phyloP scores from a whole-genome alignment of 192 early-diverging fungal genomes.

The Coemansia sp. region DNA sequence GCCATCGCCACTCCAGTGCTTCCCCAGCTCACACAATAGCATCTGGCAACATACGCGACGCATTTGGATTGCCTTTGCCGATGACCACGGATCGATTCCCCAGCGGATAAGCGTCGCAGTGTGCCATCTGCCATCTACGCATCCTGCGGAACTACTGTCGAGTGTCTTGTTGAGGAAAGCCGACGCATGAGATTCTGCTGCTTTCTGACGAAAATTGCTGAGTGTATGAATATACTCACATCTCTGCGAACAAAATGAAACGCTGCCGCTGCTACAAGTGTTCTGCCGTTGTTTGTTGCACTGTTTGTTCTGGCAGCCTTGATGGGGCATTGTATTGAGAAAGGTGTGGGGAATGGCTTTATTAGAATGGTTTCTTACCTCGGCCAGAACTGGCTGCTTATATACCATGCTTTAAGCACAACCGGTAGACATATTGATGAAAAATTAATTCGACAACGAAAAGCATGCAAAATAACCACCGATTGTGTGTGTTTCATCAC shows the following conservation, averaged over 20 bases:
- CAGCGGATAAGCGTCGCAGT: conserved; percentile 30
- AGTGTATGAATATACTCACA: conserved; percentile 18
- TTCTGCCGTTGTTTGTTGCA: background rate
- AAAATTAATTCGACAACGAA: too few species aligned
- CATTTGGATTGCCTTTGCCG: conserved; percentile 18
- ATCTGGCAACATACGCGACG: conserved; percentile 11
- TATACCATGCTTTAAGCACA: too few species aligned
- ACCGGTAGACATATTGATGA: too few species aligned
- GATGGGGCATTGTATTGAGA: background rate
- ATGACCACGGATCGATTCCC: conserved; percentile 31
- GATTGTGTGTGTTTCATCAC: too few species aligned
- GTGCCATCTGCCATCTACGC: conserved; percentile 7
- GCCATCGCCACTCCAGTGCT: conserved; percentile 2
- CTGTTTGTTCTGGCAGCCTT: background rate
- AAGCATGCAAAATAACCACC: too few species aligned
- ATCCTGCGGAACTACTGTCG: background rate
- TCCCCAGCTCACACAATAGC: conserved; percentile 8
- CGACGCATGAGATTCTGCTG: background rate
- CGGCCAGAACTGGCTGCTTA: too few species aligned
- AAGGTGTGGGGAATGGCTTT: too few species aligned
- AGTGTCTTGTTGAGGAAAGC: background rate
- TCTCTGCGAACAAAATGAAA: conserved; percentile 16
- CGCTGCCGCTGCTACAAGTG: background rate
- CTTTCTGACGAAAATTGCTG: conserved; percentile 9
- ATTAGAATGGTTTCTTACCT: too few species aligned